A percentile compares a stretch with the other conserved stretches of the same genome.
These are phyloP conservation scores for Claviceps spartinae DNA, from an alignment of 2,329 filamentous ascomycete genomes.

Conservation along the genomic window DNA sequence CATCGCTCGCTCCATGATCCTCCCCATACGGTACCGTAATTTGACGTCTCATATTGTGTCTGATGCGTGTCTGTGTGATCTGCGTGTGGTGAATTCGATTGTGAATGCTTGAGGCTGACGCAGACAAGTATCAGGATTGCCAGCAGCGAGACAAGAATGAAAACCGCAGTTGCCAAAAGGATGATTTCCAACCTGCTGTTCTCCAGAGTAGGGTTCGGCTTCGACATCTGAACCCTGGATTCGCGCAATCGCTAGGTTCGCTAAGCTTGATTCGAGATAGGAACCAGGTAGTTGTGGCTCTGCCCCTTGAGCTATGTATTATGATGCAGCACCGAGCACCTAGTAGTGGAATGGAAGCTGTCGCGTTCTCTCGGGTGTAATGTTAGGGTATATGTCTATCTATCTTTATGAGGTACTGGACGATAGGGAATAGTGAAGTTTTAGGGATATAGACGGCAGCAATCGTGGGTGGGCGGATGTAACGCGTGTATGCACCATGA, in stretches of 20 bases:
- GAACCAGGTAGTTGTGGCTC: neutral
- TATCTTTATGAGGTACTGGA: neutral
- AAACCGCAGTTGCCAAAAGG: slow-evolving; percentile 18
- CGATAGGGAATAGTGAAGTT: neutral
- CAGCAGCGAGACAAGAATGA: slow-evolving; percentile 20
- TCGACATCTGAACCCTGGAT: slow-evolving; percentile 10
- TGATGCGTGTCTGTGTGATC: neutral
- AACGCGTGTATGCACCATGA: neutral
- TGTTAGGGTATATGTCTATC: neutral
- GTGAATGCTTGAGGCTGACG: slow-evolving; percentile 10
- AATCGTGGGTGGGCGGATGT: neutral
- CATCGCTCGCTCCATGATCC: slow-evolving; percentile 7
- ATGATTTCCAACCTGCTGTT: slow-evolving; percentile 20
- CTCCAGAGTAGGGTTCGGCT: slow-evolving; percentile 13
- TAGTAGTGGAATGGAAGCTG: neutral
- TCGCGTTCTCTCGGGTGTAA: neutral
- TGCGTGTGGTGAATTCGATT: neutral
- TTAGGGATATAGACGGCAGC: neutral
- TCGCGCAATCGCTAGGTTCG: neutral
- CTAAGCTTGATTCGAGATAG: neutral
- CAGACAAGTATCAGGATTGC: slow-evolving; percentile 19
- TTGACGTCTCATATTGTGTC: too few relatives aligned
- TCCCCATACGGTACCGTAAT: slow-evolving; percentile 9
- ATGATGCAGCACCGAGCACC: neutral
- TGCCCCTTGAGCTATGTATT: neutral